Base-by-base conservation (phyloP, 176 grass and related monocot genomes). In the Eleusine coracana region DNA sequence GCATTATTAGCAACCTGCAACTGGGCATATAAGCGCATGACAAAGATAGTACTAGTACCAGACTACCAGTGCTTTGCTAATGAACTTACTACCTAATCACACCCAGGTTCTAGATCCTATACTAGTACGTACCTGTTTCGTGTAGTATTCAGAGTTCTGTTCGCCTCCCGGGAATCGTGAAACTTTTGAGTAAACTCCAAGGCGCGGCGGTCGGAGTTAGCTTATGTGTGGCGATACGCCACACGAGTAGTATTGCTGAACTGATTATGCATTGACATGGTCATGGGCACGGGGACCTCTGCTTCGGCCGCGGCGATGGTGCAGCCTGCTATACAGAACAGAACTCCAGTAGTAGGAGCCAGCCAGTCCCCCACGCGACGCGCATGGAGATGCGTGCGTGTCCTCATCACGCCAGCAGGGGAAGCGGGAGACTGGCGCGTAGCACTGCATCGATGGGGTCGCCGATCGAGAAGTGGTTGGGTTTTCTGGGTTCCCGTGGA, bases 321-420 rank as follows among this genome's bases (percentile, higher is more conserved):
- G 18, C 54, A 75, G 31, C 51, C 10, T 38, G 13, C 10, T 52
- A 5, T 52, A 5, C 17, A 7, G 14, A 14, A 61, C 58, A 61
- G 10, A 11, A 12, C 23, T 46, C 44, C 44, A 1, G 42, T 6
- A 10, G 39, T 3, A 40, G 39, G 39, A 5, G 7, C 17, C 4
- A 37, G 40, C 23, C 42, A 70, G 64, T 40, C 10, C 55, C 59
- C 68, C 60, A 84, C 68, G 11, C 58, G 3, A 4, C 2, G 29
- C 62, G 52, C 41, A 84, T 73, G 74, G 74, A 58, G 49, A 84
- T 58, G 5, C 37, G 67, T 78, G 83, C 74, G 6, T 40, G 84
- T 45, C 68, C 38, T 12, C 54, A 1, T 12, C 54, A 1, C 21
- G 64, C 36, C 27, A 14, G 54, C 27, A 14, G 54, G 54, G 52